These are phyloP conservation scores for Aquilaria sinensis DNA, from an alignment of 345 rosid species.

Conservation along the genomic window DNA sequence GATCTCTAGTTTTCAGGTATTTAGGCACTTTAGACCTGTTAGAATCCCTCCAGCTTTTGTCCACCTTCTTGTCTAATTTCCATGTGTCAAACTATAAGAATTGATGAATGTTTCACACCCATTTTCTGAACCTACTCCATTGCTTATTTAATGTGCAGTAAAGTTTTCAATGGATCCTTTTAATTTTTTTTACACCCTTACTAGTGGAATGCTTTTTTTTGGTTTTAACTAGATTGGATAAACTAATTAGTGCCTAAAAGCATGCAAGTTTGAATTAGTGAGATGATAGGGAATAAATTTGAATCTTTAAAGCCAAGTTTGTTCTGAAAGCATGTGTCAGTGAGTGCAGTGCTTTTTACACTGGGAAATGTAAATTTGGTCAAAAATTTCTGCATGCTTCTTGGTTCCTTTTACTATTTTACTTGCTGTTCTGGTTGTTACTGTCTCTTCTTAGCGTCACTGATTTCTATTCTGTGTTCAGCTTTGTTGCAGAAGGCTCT, in stretches of 20 bases:
- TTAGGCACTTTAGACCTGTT: too few relatives aligned
- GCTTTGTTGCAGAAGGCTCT: slow-evolving; percentile 79
- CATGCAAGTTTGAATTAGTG: neutral
- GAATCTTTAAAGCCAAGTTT: neutral
- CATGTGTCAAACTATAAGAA: too few relatives aligned
- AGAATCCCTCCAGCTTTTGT: too few relatives aligned
- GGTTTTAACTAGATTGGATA: too few relatives aligned
- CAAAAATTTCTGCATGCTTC: neutral
- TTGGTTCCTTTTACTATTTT: neutral
- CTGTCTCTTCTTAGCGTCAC: neutral
- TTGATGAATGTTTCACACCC: too few relatives aligned
- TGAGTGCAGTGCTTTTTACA: too few relatives aligned
- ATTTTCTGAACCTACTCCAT: neutral
- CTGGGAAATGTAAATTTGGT: too few relatives aligned
- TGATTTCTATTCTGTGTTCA: slow-evolving; percentile 30
- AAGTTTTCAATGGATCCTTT: neutral
- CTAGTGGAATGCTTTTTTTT: too few relatives aligned
- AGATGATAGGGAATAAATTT: neutral
- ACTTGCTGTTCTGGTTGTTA: neutral
- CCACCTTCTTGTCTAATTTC: too few relatives aligned
- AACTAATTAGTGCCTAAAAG: neutral
- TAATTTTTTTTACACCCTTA: too few relatives aligned
- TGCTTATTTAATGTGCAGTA: neutral
- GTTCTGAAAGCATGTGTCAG: too few relatives aligned
- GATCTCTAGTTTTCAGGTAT: too few relatives aligned